A percentile compares a stretch with the other conserved stretches of the same genome.
These are phyloP conservation scores for Hypsizygus marmoreus DNA, from an alignment of 768 basidiomycete species.

Conservation along the genomic window DNA sequence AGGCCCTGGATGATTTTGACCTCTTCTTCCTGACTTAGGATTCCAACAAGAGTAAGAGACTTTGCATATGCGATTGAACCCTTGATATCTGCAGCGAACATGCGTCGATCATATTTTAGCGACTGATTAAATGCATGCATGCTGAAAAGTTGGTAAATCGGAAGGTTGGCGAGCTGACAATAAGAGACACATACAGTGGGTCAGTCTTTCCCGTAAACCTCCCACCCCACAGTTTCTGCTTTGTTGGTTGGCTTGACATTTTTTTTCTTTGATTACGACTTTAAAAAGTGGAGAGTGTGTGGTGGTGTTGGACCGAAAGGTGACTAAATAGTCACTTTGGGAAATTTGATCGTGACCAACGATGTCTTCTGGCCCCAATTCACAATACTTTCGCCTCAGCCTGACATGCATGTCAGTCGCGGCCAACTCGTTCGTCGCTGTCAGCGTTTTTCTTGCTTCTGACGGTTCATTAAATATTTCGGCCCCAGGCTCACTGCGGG, in stretches of 20 bases:
- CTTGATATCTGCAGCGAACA: conserved; percentile 88
- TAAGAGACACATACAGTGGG: conserved; percentile 60
- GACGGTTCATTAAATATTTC: not conserved
- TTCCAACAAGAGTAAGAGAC: conserved; percentile 76
- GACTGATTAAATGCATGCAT: conserved; percentile 99
- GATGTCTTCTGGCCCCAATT: not conserved
- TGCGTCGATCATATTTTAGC: conserved; percentile 89
- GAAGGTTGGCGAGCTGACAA: not conserved
- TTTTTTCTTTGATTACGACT: not conserved
- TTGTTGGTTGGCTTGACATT: conserved; percentile 44
- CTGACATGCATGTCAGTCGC: conserved; percentile 54
- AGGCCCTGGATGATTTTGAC: conserved; percentile 74
- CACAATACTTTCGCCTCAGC: conserved; percentile 7
- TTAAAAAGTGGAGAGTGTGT: too few species aligned
- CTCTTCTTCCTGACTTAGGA: conserved; percentile 80
- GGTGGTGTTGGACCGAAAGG: too few species aligned
- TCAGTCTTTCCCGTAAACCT: conserved; percentile 89
- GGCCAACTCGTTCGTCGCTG: conserved; percentile 60
- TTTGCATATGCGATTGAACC: conserved; percentile 98
- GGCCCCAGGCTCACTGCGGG: conserved; percentile 68
- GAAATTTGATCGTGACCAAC: conserved; percentile 7
- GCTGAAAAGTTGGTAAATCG: conserved; percentile 39
- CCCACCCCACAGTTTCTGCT: conserved; percentile 86
- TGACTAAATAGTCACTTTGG: too few species aligned
- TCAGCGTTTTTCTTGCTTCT: not conserved